phyloP scores from a whole-genome alignment of 805 yeast species.

The Ogataea ganodermae region DNA sequence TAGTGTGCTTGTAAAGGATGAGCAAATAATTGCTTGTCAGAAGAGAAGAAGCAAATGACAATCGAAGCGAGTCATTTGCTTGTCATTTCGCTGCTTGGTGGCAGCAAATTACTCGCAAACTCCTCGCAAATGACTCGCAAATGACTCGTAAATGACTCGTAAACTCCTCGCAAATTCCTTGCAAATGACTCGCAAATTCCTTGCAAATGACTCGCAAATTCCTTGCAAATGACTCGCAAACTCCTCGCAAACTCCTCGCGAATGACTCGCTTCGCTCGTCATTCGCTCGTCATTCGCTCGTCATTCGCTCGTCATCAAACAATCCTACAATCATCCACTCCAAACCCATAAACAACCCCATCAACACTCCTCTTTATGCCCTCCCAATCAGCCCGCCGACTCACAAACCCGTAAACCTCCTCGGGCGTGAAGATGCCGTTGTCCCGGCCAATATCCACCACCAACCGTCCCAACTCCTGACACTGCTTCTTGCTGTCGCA shows the following conservation, averaged over 20 bases:
- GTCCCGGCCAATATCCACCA: slow-evolving; percentile 81
- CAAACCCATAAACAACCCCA: slow-evolving; percentile 92
- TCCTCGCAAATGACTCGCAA: too few species aligned
- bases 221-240: background rate
- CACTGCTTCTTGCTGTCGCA: slow-evolving; percentile 65
- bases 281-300: background rate
- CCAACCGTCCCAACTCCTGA: slow-evolving; percentile 78
- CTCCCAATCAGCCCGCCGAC: slow-evolving; percentile 85
- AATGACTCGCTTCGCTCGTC: background rate
- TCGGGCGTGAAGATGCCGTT: slow-evolving; percentile 90
- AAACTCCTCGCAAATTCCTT: too few species aligned
- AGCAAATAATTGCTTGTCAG: too few species aligned
- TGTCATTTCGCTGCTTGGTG: background rate
- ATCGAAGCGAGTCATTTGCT: too few species aligned
- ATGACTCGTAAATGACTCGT: too few species aligned
- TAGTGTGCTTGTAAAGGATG: slow-evolving; percentile 4
- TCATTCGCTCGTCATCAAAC: slow-evolving; percentile 36
- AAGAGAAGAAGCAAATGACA: too few species aligned
- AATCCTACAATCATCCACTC: slow-evolving; percentile 72
- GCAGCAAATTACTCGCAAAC: too few species aligned
- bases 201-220: too few species aligned
- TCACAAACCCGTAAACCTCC: slow-evolving; percentile 91
- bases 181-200: too few species aligned
- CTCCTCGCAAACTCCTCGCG: too few species aligned
- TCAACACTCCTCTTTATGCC: slow-evolving; percentile 77